These are phyloP conservation scores for Penicillium arizonense DNA, from an alignment of 495 filamentous ascomycete genomes.

Conservation along the genomic window DNA sequence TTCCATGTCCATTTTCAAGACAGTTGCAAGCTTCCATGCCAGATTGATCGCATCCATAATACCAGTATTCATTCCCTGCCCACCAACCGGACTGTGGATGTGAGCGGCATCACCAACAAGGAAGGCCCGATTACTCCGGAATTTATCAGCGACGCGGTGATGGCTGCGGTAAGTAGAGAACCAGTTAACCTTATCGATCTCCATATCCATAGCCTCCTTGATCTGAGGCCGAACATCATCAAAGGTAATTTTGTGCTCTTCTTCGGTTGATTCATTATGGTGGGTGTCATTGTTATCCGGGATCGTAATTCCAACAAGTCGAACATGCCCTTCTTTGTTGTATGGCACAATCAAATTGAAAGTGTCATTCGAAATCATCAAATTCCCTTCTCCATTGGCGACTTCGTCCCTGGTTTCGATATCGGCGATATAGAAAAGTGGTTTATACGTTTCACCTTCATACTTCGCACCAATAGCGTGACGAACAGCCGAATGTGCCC, in stretches of 20 bases:
- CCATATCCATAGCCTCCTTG: conserved; percentile 14
- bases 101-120: conserved; percentile 51
- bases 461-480: conserved; percentile 24
- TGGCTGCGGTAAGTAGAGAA: conserved; percentile 36
- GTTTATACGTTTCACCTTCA: conserved; percentile 31
- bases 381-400: conserved; percentile 36
- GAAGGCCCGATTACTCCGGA: conserved; percentile 30
- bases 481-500: conserved; percentile 33
- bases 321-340: conserved; percentile 16
- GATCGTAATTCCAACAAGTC: conserved; percentile 22
- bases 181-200: conserved; percentile 35
- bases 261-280: neutral
- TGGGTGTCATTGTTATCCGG: neutral
- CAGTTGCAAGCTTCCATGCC: conserved; percentile 53
- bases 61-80: conserved; percentile 62
- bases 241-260: conserved; percentile 22
- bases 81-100: conserved; percentile 55
- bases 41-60: conserved; percentile 60
- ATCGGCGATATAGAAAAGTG: conserved; percentile 36
- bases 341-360: conserved; percentile 32
- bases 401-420: conserved; percentile 27
- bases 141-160: conserved; percentile 30
- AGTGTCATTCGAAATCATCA: conserved; percentile 23
- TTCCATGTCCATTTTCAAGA: conserved; percentile 30
- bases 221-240: conserved; percentile 28